Conservation (phyloP, 2,329 filamentous ascomycete species). For the Trichoderma lentiforme region DNA sequence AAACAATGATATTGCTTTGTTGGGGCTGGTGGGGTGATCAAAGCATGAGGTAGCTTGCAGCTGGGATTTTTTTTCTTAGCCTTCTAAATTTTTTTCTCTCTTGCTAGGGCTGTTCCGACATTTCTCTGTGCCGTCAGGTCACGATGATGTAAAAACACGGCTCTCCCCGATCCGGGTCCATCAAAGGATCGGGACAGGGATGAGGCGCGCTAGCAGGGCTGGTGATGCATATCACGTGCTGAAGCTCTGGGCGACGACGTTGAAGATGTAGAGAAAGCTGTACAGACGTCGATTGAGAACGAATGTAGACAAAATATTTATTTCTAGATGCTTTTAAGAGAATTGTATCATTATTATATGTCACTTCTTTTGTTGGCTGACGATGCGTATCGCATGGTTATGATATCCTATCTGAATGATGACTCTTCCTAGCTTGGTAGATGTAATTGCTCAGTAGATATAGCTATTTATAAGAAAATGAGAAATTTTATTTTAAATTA, state of each 20-base stretch:
- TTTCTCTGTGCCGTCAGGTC: neutral
- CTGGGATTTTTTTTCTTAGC: neutral
- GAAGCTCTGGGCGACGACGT: neutral
- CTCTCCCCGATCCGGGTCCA: conserved; percentile 1
- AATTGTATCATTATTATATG: neutral
- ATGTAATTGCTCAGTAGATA: neutral
- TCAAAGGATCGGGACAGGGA: neutral
- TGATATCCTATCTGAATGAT: neutral
- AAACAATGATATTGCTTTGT: neutral
- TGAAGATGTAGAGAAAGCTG: neutral
- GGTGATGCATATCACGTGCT: conserved; percentile 9
- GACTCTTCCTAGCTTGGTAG: neutral
- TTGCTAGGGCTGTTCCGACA: neutral
- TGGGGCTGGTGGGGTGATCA: conserved; percentile 7
- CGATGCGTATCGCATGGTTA: neutral
- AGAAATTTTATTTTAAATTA: neutral
- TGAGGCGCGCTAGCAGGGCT: conserved; percentile 12
- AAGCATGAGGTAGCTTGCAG: neutral
- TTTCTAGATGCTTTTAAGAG: neutral
- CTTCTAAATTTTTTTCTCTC: neutral
- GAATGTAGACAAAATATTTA: neutral
- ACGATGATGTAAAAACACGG: conserved; percentile 18
- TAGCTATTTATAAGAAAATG: neutral
- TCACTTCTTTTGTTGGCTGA: neutral
- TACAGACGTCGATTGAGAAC: neutral